Percentiles rank a stretch among this genome's conserved stretches.
These are phyloP conservation scores for Penicillium sp. DNA, from an alignment of 2,329 filamentous ascomycete species.

Conservation along the genomic window DNA sequence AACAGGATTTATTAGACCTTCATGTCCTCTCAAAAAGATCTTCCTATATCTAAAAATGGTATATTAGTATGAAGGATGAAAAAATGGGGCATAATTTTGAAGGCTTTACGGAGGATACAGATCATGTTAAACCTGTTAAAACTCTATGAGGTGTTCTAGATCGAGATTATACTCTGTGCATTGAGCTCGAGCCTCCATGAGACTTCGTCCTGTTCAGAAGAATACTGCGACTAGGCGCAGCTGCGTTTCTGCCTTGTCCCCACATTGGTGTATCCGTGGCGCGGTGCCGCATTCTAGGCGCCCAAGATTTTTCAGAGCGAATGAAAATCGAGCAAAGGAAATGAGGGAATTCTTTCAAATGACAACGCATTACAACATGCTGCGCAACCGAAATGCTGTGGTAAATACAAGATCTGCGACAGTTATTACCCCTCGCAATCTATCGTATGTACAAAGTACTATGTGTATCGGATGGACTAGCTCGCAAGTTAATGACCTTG, in stretches of 20 bases:
- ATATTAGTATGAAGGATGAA: background rate
- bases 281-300: background rate
- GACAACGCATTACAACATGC: background rate
- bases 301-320: background rate
- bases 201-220: background rate
- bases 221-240: background rate
- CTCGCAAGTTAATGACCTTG: background rate
- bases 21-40: background rate
- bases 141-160: background rate
- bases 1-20: background rate
- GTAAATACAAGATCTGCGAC: background rate
- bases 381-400: background rate
- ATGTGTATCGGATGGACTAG: background rate
- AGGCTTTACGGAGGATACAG: background rate
- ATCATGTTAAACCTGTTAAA: background rate
- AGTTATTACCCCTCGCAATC: background rate
- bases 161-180: background rate
- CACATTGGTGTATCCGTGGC: background rate
- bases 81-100: background rate
- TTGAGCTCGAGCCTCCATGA: background rate
- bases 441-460: background rate
- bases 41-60: background rate
- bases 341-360: background rate
- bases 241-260: background rate
- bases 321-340: background rate